phyloP scores from a whole-genome alignment of 1,139 yeast genomes.

The Petasospora fabianii region DNA sequence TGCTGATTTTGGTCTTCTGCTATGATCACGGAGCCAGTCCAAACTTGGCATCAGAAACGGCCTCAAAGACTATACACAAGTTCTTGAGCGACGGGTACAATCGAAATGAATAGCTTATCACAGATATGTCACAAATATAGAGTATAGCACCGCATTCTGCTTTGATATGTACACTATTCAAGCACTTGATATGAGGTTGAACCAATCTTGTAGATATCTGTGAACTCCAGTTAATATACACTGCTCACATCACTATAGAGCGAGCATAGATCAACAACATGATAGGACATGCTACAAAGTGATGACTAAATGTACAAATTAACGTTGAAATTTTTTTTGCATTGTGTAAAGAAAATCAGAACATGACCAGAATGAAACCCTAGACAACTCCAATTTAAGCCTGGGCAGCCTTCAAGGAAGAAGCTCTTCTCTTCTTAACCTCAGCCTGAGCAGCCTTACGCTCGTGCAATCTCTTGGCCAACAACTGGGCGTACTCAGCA shows the following conservation, averaged over 20 bases:
- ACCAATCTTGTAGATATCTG: too few relatives aligned
- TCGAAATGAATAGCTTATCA: too few relatives aligned
- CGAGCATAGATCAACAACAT: neutral
- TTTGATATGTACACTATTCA: too few relatives aligned
- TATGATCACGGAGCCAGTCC: too few relatives aligned
- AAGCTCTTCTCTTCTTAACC: constrained; percentile 99
- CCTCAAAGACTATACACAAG: too few relatives aligned
- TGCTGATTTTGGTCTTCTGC: too few relatives aligned
- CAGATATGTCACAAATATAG: too few relatives aligned
- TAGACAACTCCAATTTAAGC: constrained; percentile 12
- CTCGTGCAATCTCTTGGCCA: constrained; percentile 98
- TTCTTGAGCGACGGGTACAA: too few relatives aligned
- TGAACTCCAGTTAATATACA: neutral
- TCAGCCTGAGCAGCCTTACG: constrained; percentile 98
- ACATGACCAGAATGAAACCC: constrained; percentile 4
- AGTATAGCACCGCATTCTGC: too few relatives aligned
- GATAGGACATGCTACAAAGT: neutral
- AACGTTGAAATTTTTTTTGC: constrained; percentile 8
- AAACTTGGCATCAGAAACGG: too few relatives aligned
- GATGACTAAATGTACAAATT: constrained; percentile 10
- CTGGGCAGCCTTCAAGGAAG: constrained; percentile 83
- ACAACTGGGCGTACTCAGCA: constrained; percentile 98
- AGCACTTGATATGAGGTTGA: too few relatives aligned
- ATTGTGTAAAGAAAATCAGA: constrained; percentile 2
- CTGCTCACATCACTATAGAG: neutral